Conservation (phyloP, 2,329 filamentous ascomycete genomes). For the Botrytis cinerea region DNA sequence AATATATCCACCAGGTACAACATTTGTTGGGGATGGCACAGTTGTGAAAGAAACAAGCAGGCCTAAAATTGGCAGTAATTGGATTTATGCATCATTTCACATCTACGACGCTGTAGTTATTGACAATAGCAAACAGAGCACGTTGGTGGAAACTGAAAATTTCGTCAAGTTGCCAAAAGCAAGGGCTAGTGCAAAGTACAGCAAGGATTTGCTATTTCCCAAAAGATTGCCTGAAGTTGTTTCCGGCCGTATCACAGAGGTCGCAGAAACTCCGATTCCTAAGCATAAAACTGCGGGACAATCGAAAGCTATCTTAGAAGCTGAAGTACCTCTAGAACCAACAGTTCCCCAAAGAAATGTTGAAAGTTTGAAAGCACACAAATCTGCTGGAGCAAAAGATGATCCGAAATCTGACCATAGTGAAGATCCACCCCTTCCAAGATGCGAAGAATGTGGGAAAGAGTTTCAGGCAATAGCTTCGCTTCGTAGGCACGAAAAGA, state of each 20-base stretch:
- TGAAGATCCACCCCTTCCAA: neutral
- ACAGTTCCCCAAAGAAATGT: neutral
- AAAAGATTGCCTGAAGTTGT: neutral
- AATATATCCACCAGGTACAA: slow-evolving; percentile 21
- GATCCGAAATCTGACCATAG: neutral
- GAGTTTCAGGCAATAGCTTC: neutral
- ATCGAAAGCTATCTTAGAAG: neutral
- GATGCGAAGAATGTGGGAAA: neutral
- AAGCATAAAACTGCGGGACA: neutral
- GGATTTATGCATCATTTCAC: slow-evolving; percentile 24
- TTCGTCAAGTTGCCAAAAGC: neutral
- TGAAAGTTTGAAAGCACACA: neutral
- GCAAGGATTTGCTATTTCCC: slow-evolving; percentile 9
- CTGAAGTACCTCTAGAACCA: no score
- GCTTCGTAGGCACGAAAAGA: slow-evolving; percentile 6
- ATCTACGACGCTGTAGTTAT: neutral
- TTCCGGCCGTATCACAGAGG: neutral
- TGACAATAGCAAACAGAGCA: neutral
- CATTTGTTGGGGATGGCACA: neutral
- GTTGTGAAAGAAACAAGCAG: neutral
- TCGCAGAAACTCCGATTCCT: neutral
- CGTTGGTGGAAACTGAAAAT: slow-evolving; percentile 8
- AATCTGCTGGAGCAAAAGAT: neutral
- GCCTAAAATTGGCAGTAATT: neutral
- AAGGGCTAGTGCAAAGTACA: slow-evolving; percentile 1